Percentiles rank a stretch among this genome's conserved stretches.
Evolutionary conservation across 345 rosid genomes (phyloP).

Genomic region (Linum usitatissimum): DNA sequence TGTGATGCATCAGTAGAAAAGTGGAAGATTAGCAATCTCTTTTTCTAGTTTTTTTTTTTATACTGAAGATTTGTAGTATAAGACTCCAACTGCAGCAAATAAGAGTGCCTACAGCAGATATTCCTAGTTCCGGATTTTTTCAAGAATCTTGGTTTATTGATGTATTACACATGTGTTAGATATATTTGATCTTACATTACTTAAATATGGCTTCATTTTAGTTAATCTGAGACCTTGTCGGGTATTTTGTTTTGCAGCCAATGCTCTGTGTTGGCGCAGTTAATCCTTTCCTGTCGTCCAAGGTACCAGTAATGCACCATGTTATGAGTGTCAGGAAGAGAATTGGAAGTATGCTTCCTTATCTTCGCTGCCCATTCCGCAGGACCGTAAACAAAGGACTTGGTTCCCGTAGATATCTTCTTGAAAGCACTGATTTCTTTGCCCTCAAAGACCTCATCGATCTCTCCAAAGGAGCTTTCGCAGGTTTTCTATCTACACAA

Average conservation of each 20-base stretch:
- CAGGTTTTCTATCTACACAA: slow-evolving; percentile 44
- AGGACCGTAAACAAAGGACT: slow-evolving; percentile 70
- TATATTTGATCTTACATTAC: background rate
- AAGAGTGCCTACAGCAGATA: background rate
- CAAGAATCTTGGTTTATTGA: background rate
- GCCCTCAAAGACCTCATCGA: slow-evolving; percentile 82
- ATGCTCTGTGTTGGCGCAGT: slow-evolving; percentile 96
- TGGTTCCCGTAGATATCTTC: slow-evolving; percentile 81
- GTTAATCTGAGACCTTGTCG: background rate
- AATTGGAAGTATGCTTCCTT: slow-evolving; percentile 73
- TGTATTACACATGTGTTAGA: background rate
- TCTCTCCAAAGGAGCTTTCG: slow-evolving; percentile 95
- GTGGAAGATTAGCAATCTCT: background rate
- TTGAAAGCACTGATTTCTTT: slow-evolving; percentile 86
- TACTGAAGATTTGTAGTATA: no score
- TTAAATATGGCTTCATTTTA: background rate
- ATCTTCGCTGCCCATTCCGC: slow-evolving; percentile 81
- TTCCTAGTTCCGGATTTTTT: background rate
- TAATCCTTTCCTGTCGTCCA: slow-evolving; percentile 77
- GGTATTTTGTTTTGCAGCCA: slow-evolving; percentile 45
- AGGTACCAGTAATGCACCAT: slow-evolving; percentile 81
- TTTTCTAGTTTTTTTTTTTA: no score
- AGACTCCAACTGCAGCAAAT: no score
- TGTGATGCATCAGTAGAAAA: background rate
- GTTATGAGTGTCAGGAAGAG: slow-evolving; percentile 57